Evolutionary conservation across 352 stramenopile genomes (phyloP), one percentile per base, ranked within the genome.

Genomic region (Phytophthora quininea): DNA sequence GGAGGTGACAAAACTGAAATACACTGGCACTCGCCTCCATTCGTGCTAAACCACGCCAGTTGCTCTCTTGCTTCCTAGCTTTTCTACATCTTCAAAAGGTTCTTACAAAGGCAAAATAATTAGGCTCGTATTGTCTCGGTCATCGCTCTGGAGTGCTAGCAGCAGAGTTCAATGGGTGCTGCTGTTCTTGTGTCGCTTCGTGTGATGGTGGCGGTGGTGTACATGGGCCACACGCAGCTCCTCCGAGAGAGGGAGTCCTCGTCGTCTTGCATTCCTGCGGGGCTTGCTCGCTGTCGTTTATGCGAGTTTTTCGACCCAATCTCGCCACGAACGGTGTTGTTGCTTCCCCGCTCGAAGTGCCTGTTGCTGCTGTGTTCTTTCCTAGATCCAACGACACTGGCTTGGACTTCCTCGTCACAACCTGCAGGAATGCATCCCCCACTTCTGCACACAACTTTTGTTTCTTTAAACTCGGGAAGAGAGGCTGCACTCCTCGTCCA

Each of bases 401-500:
- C 62, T 83, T 77, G 27, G 70, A 67, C 53, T 88, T 85, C 11
- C 74, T 60, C 3, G 76, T 76, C 9, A 84, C 67, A 19, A 82
- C 67, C 37, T 78, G 42, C 4, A 85, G 46, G 33, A 76, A 79
- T 6, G 59, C 64, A 55, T 83, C 77, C 9, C 67, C 71, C 15
- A 80, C 75, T 38, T 84, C 67, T 5, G 75, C 58, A 47, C 73
- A 76, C 7, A 82, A 12, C 56, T 88, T 88, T 47, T 85, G 80
- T 58, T 88, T 88, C 64, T 88, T 88, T 3, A 74, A 47, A 53
- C 60, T 86, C 30, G 74, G 67, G 47, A 82, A 86, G 43, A 85
- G 47, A 12, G 74, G 70, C 53, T 81, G 71, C 2, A 73, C 54
- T 32, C 56, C 69, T 27, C 58, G 63, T 43, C 60, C 59, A 19